Evolutionary conservation across 1,139 yeast species (phyloP), one percentile per base, ranked within the genome.

Genomic region (Groenewaldozyma sp.): DNA sequence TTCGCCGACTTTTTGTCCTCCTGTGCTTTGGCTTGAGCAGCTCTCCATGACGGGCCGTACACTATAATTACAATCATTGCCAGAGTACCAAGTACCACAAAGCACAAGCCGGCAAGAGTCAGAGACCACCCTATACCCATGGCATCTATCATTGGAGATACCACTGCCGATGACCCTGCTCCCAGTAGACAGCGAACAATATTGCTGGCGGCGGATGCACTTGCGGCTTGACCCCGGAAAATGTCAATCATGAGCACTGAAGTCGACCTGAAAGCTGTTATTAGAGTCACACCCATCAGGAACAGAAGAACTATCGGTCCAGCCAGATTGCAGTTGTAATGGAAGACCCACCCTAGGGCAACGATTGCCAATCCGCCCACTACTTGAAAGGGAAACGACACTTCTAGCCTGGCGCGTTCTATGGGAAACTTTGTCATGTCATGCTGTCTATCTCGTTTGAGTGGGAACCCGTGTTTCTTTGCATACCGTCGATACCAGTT

Each of bases 311-410:
- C 64, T 6, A 81, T 54, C 1, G 81, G 70, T 0, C 72, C 71
- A 0, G 77, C 73, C 17, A 78, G 55, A 32, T 64, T 63, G 0
- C 67, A 68, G 11, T 63, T 54, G 17, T 64, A 52, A 27, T 71
- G 64, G 4, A 81, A 46, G 39, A 79, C 68, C 91, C 93, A 82
- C 0, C 87, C 91, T 59, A 73, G 80, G 0, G 73, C 58, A 1
- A 74, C 44, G 2, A 69, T 56, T 0, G 73, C 67, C 4, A 56
- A 50, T 27, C 19, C 54, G 5, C 18, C 67, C 45, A 40, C 19
- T 5, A 39, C 35, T 3, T 54, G 42, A 2, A 74, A 69, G 18
- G 63, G 42, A 1, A 49, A 42, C 9, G 18, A 41, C 18, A 44
- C 50, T 5, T 49, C 50, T 17, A 77, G 54, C 33, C 82, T 62